Percentiles rank a stretch among this genome's conserved stretches.
phyloP scores from a whole-genome alignment of 345 rosid genomes.

The Linum tenue region DNA sequence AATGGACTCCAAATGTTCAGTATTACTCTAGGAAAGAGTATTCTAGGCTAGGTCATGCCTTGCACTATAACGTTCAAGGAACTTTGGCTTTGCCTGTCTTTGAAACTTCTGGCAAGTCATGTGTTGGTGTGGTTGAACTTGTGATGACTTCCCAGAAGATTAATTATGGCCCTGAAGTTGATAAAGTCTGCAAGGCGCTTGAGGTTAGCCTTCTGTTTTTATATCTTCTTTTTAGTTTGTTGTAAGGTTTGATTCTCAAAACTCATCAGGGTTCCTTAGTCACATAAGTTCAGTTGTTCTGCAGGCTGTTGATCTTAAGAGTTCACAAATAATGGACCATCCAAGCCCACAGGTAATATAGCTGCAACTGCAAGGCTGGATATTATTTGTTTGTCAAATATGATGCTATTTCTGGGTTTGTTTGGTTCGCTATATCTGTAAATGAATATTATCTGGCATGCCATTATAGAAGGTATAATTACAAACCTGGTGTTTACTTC shows the following conservation, averaged over 20 bases:
- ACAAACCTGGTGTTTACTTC: too few relatives aligned
- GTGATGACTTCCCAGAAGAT: constrained; percentile 79
- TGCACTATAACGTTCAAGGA: constrained; percentile 61
- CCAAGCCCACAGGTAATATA: constrained; percentile 55
- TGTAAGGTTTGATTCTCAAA: neutral
- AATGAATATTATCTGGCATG: too few relatives aligned
- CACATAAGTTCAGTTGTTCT: constrained; percentile 30
- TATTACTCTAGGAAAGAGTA: constrained; percentile 78
- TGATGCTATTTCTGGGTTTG: too few relatives aligned
- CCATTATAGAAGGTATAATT: too few relatives aligned
- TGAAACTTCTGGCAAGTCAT: constrained; percentile 65
- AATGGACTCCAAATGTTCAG: constrained; percentile 95
- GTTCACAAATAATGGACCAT: constrained; percentile 72
- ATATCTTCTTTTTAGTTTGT: neutral
- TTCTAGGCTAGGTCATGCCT: constrained; percentile 68
- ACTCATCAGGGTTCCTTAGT: constrained; percentile 21
- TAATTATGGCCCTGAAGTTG: constrained; percentile 86
- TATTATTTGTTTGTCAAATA: constrained; percentile 2
- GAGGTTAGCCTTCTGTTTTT: constrained; percentile 50
- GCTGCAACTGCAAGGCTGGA: constrained; percentile 4
- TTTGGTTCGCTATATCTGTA: too few relatives aligned
- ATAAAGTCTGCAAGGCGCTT: constrained; percentile 96
- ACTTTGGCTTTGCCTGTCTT: constrained; percentile 90
- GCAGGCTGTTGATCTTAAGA: constrained; percentile 91
- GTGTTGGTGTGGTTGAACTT: constrained; percentile 89